Conservation (phyloP, 495 filamentous ascomycete species). For the Platismatia glauca region DNA sequence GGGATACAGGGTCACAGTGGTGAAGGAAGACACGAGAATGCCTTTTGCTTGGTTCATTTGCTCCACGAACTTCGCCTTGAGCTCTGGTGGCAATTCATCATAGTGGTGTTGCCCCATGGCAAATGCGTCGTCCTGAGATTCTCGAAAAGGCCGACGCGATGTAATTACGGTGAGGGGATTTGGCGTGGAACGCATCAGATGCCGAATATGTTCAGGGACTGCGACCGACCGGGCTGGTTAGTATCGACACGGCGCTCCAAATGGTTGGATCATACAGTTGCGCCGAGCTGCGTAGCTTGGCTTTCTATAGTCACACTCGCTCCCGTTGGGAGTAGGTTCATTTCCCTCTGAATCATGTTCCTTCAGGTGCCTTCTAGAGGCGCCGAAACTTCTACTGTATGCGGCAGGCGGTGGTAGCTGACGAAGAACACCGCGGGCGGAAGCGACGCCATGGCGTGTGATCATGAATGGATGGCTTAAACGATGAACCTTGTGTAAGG, state of each 20-base stretch:
- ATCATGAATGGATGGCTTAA: not conserved
- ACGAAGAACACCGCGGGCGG: not conserved
- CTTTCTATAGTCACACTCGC: not conserved
- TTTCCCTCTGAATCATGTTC: no score
- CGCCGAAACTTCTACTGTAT: not conserved
- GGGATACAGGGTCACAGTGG: conserved; percentile 58
- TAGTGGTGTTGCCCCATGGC: not conserved
- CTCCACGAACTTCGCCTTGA: conserved; percentile 22
- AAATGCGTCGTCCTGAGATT: not conserved
- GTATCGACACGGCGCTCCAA: not conserved
- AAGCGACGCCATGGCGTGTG: not conserved
- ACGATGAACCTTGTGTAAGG: not conserved
- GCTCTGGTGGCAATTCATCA: not conserved
- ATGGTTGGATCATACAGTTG: not conserved
- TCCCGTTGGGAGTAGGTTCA: not conserved
- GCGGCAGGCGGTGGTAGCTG: not conserved
- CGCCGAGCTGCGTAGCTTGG: not conserved
- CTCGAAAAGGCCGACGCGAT: not conserved
- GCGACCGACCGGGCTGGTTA: not conserved
- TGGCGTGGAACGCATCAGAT: conserved; percentile 10
- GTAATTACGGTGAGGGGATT: conserved; percentile 14
- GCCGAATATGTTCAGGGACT: conserved; percentile 2
- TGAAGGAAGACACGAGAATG: conserved; percentile 81
- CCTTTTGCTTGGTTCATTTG: conserved; percentile 35
- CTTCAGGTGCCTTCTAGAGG: not conserved